Percentiles rank a stretch among this genome's conserved stretches.
phyloP scores from a whole-genome alignment of 2,329 filamentous ascomycete genomes.

The Fusarium xylarioides region DNA sequence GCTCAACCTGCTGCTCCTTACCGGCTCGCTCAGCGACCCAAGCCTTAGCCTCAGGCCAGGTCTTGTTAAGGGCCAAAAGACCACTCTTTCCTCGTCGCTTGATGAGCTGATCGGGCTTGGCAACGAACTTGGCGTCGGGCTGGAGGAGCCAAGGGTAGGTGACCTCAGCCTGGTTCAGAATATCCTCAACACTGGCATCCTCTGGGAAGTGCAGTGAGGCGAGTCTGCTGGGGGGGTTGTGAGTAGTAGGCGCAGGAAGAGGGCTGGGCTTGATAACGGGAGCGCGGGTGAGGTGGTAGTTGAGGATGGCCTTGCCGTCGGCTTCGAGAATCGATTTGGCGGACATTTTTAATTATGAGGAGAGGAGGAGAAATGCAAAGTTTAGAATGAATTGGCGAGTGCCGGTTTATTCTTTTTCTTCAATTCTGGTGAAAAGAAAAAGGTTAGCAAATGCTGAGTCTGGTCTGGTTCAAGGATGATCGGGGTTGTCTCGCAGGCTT shows the following conservation, averaged over 20 bases:
- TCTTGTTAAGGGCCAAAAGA: conserved; percentile 95
- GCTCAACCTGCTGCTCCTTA: conserved; percentile 94
- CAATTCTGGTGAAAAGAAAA: conserved; percentile 33
- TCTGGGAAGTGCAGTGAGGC: conserved; percentile 94
- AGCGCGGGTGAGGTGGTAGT: conserved; percentile 99
- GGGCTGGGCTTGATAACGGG: conserved; percentile 98
- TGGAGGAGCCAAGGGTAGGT: conserved; percentile 96
- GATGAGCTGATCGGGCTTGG: conserved; percentile 99
- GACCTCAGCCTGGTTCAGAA: conserved; percentile 94
- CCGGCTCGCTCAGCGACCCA: conserved; percentile 94
- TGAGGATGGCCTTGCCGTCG: conserved; percentile 99
- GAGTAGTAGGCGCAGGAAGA: conserved; percentile 81
- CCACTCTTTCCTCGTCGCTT: conserved; percentile 99
- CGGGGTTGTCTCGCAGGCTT: conserved; percentile 30
- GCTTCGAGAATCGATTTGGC: conserved; percentile 97
- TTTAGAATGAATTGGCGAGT: conserved; percentile 40
- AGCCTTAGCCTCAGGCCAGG: conserved; percentile 90
- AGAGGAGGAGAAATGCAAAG: conserved; percentile 34
- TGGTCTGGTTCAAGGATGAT: conserved; percentile 7
- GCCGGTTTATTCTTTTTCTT: conserved; percentile 40
- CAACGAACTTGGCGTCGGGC: conserved; percentile 89
- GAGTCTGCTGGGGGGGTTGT: conserved; percentile 92
- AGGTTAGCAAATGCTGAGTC: conserved; percentile 26
- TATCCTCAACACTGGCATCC: conserved; percentile 80
- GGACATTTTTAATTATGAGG: conserved; percentile 52